Conservation (phyloP, 23 red algal genomes). For the Chondrus crispus region DNA sequence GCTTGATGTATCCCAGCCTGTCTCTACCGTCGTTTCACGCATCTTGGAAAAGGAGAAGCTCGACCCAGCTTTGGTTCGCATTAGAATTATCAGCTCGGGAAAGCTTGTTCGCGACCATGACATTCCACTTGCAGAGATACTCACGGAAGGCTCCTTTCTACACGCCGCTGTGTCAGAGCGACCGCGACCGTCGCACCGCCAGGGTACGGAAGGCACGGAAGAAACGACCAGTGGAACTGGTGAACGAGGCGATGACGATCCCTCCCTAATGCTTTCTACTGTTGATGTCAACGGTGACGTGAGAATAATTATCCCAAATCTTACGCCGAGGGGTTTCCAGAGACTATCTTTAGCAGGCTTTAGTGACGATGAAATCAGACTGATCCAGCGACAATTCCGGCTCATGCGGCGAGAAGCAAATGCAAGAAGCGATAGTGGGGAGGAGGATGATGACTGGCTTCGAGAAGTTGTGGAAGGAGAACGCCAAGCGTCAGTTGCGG, state of each 20-base stretch:
- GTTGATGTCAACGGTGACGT: slow-evolving; percentile 25
- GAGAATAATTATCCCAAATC: slow-evolving; percentile 44
- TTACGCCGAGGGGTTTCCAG: background rate
- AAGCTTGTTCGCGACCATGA: slow-evolving; percentile 36
- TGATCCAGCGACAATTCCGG: slow-evolving; percentile 28
- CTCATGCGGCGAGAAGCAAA: background rate
- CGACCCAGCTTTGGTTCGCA: background rate
- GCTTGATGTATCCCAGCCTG: background rate
- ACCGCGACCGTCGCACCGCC: background rate
- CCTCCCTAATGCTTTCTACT: background rate
- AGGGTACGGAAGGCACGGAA: background rate
- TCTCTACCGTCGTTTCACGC: slow-evolving; percentile 8
- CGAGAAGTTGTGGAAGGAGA: background rate
- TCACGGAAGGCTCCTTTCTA: slow-evolving; percentile 43
- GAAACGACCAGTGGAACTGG: background rate
- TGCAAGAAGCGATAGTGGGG: background rate
- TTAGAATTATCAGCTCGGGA: slow-evolving; percentile 33
- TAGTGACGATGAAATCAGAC: slow-evolving; percentile 13
- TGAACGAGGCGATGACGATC: background rate
- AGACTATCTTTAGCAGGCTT: slow-evolving; percentile 38
- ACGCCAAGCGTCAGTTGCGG: background rate
- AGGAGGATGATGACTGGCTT: slow-evolving; percentile 4
- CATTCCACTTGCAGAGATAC: background rate
- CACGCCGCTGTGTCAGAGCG: slow-evolving; percentile 24
- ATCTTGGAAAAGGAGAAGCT: slow-evolving; percentile 32